phyloP scores from a whole-genome alignment of 2,329 filamentous ascomycete species.

The Ilyonectria destructans region DNA sequence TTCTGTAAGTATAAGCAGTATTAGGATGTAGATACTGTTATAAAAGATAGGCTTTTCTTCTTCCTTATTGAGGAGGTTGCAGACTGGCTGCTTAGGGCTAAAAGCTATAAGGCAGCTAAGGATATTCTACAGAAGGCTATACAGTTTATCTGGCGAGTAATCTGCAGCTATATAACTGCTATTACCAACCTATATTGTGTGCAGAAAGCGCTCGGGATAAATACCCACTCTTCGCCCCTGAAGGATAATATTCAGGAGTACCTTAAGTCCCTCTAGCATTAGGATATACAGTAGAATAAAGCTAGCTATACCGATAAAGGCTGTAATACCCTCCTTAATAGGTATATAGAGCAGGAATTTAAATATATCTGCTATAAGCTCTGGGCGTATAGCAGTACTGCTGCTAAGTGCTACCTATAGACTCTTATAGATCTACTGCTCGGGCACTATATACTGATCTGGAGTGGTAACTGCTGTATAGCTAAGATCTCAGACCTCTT shows the following conservation, averaged over 20 bases:
- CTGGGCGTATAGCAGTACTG: background rate
- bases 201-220: constrained; percentile 8
- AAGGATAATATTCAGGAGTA: too few species aligned
- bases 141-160: constrained; percentile 5
- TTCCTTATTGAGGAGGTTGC: too few species aligned
- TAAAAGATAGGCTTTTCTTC: too few species aligned
- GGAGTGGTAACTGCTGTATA: background rate
- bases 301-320: too few species aligned
- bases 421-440: background rate
- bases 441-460: too few species aligned
- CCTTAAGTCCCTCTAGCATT: too few species aligned
- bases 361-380: background rate
- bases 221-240: too few species aligned
- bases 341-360: background rate
- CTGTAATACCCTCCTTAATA: background rate
- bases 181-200: constrained; percentile 2
- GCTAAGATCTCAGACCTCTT: constrained; percentile 7
- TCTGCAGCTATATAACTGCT: constrained; percentile 9
- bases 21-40: too few species aligned
- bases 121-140: constrained; percentile 3
- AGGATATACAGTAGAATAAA: too few species aligned
- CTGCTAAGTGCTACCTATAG: background rate
- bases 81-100: too few species aligned
- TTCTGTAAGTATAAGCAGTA: too few species aligned
- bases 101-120: too few species aligned